Evolutionary conservation across 495 filamentous ascomycete species (phyloP), one percentile per base, ranked within the genome.

Genomic region (Lophiostoma macrostomum): DNA sequence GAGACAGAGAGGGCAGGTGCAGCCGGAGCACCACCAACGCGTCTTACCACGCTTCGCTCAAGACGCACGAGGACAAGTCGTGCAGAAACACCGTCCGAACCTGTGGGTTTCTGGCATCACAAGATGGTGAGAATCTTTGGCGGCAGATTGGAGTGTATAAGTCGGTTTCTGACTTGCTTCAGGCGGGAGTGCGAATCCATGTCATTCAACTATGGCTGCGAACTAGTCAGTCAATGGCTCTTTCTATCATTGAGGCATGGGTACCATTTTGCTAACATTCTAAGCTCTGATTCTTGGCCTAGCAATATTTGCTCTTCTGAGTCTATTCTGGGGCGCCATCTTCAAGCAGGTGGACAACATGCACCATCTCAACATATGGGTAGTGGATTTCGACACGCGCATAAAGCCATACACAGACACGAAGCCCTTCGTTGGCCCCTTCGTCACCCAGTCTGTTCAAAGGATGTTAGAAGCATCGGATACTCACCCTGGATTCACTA

Each of bases 381-480:
- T 87, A 0, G 82, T 86, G 38, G 81, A 86, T 60, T 85, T 85
- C 53, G 84, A 86, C 58, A 76, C 74, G 10, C 69, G 76, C 49
- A 67, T 78, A 5, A 70, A 75, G 10, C 78, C 80, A 16, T 82
- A 81, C 53, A 41, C 52, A 14, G 65, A 58, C 29, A 67, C 69
- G 27, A 61, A 73, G 24, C 70, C 80, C 0, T 56, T 86, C 12
- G 72, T 87, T 20, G 83, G 83, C 1, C 81, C 81, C 0, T 64
- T 71, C 13, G 70, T 84, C 5, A 75, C 69, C 8, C 54, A 49
- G 68, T 19, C 65, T 74, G 34, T 58, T 71, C 31, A 50, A 45
- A 5, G 1, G 5, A 24, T 57, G 4, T 11, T 60, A 40, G 25
- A 60, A 1, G 53, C 66, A 7, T 42, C 32, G 0, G 43, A 20